phyloP scores from a whole-genome alignment of 352 stramenopile genomes.

The Phytophthora fragariaefolia region DNA sequence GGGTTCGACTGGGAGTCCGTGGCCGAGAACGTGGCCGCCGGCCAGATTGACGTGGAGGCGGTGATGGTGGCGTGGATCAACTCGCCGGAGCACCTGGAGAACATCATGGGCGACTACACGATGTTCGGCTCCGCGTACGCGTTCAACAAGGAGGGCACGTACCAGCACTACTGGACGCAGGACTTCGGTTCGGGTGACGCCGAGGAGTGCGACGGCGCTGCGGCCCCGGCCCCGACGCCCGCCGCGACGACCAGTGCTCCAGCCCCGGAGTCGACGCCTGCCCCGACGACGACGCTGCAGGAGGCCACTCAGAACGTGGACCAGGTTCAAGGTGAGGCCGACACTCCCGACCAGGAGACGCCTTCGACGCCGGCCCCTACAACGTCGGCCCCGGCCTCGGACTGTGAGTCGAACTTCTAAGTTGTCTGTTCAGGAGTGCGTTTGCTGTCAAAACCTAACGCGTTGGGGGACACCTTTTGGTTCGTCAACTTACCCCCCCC shows the following conservation, averaged over 20 bases:
- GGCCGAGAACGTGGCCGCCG: slow-evolving; percentile 39
- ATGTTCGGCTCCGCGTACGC: slow-evolving; percentile 48
- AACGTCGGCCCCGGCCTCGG: not conserved
- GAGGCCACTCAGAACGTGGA: slow-evolving; percentile 1
- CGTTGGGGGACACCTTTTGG: too few relatives aligned
- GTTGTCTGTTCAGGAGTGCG: not conserved
- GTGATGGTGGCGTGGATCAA: slow-evolving; percentile 46
- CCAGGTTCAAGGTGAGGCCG: not conserved
- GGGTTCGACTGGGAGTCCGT: slow-evolving; percentile 49
- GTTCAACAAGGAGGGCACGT: slow-evolving; percentile 33
- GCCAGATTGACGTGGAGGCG: slow-evolving; percentile 29
- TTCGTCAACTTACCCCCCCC: too few relatives aligned
- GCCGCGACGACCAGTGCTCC: slow-evolving; percentile 21
- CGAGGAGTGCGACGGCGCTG: slow-evolving; percentile 33
- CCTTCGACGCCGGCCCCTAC: slow-evolving; percentile 12
- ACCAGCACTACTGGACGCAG: slow-evolving; percentile 70
- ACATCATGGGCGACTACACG: slow-evolving; percentile 40
- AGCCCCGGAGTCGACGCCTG: slow-evolving; percentile 3
- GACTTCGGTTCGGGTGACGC: slow-evolving; percentile 47
- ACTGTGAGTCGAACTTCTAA: slow-evolving; percentile 37
- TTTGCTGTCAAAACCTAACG: too few relatives aligned
- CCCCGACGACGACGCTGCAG: not conserved
- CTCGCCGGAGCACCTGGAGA: slow-evolving; percentile 23
- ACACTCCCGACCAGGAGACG: slow-evolving; percentile 5
- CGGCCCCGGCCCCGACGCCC: slow-evolving; percentile 15